Conservation (phyloP, 768 basidiomycete genomes). For the Cubamyces lactineus region DNA sequence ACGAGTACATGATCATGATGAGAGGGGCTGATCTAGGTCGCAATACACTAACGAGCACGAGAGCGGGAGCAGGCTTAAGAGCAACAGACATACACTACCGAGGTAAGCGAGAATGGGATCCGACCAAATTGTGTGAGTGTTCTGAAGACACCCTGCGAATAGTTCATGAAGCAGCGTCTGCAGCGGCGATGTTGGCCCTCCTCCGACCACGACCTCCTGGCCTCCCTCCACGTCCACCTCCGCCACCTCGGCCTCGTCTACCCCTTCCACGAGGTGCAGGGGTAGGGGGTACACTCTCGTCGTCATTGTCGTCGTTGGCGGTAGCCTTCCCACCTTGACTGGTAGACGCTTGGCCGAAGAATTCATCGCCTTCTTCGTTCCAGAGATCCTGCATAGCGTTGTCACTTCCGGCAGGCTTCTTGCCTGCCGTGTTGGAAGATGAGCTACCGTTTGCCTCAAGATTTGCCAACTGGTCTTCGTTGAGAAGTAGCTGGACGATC, state of each 20-base stretch:
- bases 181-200: conserved; percentile 28
- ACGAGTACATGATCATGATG: conserved; percentile 17
- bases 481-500: conserved; percentile 92
- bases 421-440: conserved; percentile 40
- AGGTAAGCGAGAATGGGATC: conserved; percentile 9
- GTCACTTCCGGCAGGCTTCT: conserved; percentile 40
- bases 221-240: conserved; percentile 22
- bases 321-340: conserved; percentile 24
- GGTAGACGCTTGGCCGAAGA: conserved; percentile 65
- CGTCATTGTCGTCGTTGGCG: conserved; percentile 33
- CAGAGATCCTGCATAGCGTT: conserved; percentile 64
- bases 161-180: conserved; percentile 22
- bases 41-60: conserved; percentile 24
- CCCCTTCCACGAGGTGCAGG: conserved; percentile 21
- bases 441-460: conserved; percentile 52
- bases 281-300: conserved; percentile 32
- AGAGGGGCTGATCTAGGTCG: conserved; percentile 14
- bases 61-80: conserved; percentile 22
- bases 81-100: conserved; percentile 29
- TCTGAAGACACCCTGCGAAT: conserved; percentile 5
- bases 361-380: conserved; percentile 88
- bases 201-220: conserved; percentile 29
- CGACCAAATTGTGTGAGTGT: conserved; percentile 20
- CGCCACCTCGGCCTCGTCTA: conserved; percentile 4
- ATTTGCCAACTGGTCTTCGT: conserved; percentile 89